A percentile compares a stretch with the other conserved stretches of the same genome.
phyloP scores from a whole-genome alignment of 1,284 basidiomycete genomes.

The Irpex sp. region DNA sequence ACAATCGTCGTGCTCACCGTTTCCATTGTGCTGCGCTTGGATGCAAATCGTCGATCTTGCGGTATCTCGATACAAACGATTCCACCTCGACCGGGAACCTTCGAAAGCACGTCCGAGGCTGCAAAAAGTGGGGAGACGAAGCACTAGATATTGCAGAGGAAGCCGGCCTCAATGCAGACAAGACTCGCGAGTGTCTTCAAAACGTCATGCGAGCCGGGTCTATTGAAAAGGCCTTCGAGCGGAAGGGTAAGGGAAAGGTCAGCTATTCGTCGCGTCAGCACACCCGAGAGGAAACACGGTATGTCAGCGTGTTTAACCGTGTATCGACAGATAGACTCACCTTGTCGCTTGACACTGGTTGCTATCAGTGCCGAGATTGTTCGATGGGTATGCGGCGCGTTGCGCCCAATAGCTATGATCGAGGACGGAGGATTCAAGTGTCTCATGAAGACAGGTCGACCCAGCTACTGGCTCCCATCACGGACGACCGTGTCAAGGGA shows the following conservation, averaged over 20 bases:
- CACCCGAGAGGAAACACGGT: conserved; percentile 20
- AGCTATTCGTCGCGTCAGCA: conserved; percentile 24
- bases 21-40: conserved; percentile 4
- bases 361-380: too few species aligned
- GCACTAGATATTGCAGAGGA: not conserved
- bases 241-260: conserved; percentile 19
- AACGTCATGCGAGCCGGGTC: conserved; percentile 16
- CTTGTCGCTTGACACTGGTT: too few species aligned
- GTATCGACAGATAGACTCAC: too few species aligned
- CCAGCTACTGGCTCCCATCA: conserved; percentile 25
- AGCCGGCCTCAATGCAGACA: conserved; percentile 7
- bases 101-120: not conserved
- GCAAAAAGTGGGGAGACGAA: conserved; percentile 4
- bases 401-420: conserved; percentile 23
- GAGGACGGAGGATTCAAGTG: conserved; percentile 20
- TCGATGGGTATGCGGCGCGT: too few species aligned
- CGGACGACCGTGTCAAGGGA: conserved; percentile 24
- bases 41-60: not conserved
- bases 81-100: not conserved
- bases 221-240: conserved; percentile 26
- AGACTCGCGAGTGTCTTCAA: conserved; percentile 10
- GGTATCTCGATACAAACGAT: conserved; percentile 7
- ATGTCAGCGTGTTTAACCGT: conserved; percentile 25
- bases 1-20: not conserved
- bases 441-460: conserved; percentile 32